Evolutionary conservation across 768 basidiomycete genomes (phyloP).

Genomic region (Rhizopogon vesiculosus): DNA sequence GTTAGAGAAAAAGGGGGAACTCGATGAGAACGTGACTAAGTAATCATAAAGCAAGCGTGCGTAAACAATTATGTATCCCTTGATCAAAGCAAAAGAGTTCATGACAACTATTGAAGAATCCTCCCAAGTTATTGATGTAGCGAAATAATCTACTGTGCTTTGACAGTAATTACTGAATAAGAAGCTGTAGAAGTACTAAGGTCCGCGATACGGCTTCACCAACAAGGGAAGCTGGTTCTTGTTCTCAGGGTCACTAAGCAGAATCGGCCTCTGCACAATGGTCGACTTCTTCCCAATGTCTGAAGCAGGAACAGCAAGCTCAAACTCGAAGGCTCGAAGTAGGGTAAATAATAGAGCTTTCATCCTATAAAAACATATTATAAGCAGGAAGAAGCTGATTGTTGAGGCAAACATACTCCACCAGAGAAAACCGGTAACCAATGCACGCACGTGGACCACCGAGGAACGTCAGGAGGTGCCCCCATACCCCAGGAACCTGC

Average conservation of each 20-base stretch:
- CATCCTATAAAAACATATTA: constrained; percentile 18
- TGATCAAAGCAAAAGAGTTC: too few relatives aligned
- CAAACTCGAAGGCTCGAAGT: constrained; percentile 46
- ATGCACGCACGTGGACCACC: constrained; percentile 66
- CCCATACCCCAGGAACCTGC: constrained; percentile 55
- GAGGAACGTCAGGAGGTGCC: constrained; percentile 55
- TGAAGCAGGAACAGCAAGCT: constrained; percentile 43
- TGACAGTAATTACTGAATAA: neutral
- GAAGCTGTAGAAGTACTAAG: neutral
- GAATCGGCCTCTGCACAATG: constrained; percentile 41
- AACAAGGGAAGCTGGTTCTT: constrained; percentile 41
- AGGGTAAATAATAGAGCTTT: constrained; percentile 46
- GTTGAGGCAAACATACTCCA: constrained; percentile 39
- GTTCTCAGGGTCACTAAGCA: constrained; percentile 33
- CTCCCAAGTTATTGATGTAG: too few relatives aligned
- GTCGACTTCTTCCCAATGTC: constrained; percentile 27
- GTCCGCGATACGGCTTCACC: constrained; percentile 7
- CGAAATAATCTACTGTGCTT: neutral
- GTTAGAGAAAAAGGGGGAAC: too few relatives aligned
- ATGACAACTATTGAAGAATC: too few relatives aligned
- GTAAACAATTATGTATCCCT: too few relatives aligned
- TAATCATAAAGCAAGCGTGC: too few relatives aligned
- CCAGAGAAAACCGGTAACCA: constrained; percentile 59
- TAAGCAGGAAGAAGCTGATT: neutral
- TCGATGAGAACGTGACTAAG: too few relatives aligned